Conservation (phyloP, 176 grass and related monocot genomes). For the Oryza glaberrima region DNA sequence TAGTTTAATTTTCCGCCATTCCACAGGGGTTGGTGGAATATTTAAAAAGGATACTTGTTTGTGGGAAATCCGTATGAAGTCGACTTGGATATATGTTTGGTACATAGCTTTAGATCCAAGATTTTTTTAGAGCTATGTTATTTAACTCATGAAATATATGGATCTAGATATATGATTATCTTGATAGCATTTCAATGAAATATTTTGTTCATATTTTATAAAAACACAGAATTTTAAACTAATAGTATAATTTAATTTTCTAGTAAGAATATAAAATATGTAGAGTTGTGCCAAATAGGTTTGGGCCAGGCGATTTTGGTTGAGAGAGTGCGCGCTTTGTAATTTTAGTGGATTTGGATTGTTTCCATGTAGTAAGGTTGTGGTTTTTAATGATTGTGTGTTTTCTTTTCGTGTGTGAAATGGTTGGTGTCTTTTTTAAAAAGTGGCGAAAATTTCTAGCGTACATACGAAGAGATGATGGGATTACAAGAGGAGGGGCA, state of each 20-base stretch:
- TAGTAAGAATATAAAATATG: too few species aligned
- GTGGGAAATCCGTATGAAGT: neutral
- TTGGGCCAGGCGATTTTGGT: neutral
- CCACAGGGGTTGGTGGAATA: neutral
- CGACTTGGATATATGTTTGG: neutral
- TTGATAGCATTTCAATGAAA: too few species aligned
- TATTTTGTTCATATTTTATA: too few species aligned
- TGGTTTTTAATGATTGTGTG: slow-evolving; percentile 13
- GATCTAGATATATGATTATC: too few species aligned
- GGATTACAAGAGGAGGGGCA: neutral
- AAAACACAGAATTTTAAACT: too few species aligned
- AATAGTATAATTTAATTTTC: too few species aligned
- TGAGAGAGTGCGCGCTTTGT: neutral
- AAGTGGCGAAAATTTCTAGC: neutral
- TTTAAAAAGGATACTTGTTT: neutral
- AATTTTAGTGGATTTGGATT: slow-evolving; percentile 14
- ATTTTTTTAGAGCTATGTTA: too few species aligned
- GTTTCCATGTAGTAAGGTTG: neutral
- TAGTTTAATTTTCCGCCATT: neutral
- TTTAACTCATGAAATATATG: too few species aligned
- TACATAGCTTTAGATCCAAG: too few species aligned
- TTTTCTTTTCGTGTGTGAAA: neutral
- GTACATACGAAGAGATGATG: neutral
- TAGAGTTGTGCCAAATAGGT: too few species aligned
- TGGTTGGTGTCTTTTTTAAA: neutral